Base-by-base conservation (phyloP, 768 basidiomycete genomes). In the Mrakia blollopis region DNA sequence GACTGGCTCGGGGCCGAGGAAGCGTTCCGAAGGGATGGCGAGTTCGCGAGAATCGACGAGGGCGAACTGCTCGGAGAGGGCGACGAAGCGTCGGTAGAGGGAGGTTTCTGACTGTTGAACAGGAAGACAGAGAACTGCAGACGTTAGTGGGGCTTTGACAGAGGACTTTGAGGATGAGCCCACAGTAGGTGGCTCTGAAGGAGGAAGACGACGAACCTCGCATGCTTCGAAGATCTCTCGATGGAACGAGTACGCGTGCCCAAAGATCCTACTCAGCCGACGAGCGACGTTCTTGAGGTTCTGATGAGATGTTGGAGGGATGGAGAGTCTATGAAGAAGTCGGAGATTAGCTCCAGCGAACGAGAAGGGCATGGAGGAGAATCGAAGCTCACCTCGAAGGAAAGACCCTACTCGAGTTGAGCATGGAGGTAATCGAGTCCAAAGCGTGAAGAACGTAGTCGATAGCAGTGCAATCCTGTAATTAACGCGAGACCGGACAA, bases 241-340 rank as follows among this genome's bases (percentile, higher is more conserved):
- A 83, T 96, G 94, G 82, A 94, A 93, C 85, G 91, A 95, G 86
- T 94, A 98, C 2, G 94, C 94, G 83, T 99, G 96, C 0, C 93
- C 92, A 82, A 99, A 98, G 79, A 98, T 94, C 52, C 96, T 89
- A 1, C 94, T 94, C 1, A 98, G 89, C 21, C 96, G 89, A 0
- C 96, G 89, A 28, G 93, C 92, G 32, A 96, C 89, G 23, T 92
- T 93, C 69, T 91, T 87, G 83, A 95, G 97, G 83, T 94, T 93
- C n/a, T 91, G 88, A 79, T 90, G 87, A 0, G 93, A 96, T 3
- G 91, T 87, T 61, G 85, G 85, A 2, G 92, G 92, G 72, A 98
- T 92, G 74, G 89, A 89, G 2, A 98, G 86, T 35, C 94, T 94
- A 81, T n/a, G n/a, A n/a, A n/a, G 18, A 28, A n/a, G 50, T 63